These are phyloP conservation scores for Trichocladium antarcticum DNA, from an alignment of 495 filamentous ascomycete species.

Conservation along the genomic window DNA sequence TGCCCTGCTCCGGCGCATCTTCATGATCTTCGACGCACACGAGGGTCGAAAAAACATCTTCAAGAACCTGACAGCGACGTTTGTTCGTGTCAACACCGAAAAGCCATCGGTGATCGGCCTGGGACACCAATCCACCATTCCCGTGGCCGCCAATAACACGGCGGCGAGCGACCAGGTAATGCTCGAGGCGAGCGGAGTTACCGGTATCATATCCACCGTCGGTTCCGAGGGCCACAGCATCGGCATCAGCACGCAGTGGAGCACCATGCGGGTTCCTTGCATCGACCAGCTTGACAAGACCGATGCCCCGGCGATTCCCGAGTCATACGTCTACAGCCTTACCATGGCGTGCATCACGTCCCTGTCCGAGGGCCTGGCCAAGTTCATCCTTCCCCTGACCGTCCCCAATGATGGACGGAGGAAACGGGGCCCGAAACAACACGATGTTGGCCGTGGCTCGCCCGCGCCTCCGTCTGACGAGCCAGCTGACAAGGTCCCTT, in stretches of 20 bases:
- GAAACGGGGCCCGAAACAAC: slow-evolving; percentile 37
- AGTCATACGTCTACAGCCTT: slow-evolving; percentile 88
- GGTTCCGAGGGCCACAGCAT: slow-evolving; percentile 50
- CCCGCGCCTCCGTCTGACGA: slow-evolving; percentile 31
- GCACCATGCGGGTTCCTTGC: slow-evolving; percentile 73
- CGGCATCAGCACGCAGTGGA: slow-evolving; percentile 85
- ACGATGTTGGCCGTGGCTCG: slow-evolving; percentile 37
- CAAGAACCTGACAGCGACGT: slow-evolving; percentile 65
- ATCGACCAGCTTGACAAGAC: slow-evolving; percentile 90
- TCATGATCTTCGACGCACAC: slow-evolving; percentile 61
- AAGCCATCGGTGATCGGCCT: slow-evolving; percentile 80
- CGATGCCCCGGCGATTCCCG: slow-evolving; percentile 70
- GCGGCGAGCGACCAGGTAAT: slow-evolving; percentile 64
- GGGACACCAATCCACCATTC: slow-evolving; percentile 72
- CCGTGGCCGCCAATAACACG: slow-evolving; percentile 37
- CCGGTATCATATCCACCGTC: slow-evolving; percentile 78
- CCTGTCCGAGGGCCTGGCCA: slow-evolving; percentile 83
- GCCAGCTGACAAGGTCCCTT: slow-evolving; percentile 22
- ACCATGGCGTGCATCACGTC: slow-evolving; percentile 78
- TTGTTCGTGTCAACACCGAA: slow-evolving; percentile 83
- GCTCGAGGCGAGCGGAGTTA: slow-evolving; percentile 75
- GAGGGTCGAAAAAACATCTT: slow-evolving; percentile 67
- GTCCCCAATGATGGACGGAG: slow-evolving; percentile 51
- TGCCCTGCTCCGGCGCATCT: slow-evolving; percentile 66
- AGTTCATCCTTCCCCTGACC: slow-evolving; percentile 82